A percentile compares a stretch with the other conserved stretches of the same genome.
phyloP scores from a whole-genome alignment of 768 basidiomycete genomes.

The Solioccasus polychromus region DNA sequence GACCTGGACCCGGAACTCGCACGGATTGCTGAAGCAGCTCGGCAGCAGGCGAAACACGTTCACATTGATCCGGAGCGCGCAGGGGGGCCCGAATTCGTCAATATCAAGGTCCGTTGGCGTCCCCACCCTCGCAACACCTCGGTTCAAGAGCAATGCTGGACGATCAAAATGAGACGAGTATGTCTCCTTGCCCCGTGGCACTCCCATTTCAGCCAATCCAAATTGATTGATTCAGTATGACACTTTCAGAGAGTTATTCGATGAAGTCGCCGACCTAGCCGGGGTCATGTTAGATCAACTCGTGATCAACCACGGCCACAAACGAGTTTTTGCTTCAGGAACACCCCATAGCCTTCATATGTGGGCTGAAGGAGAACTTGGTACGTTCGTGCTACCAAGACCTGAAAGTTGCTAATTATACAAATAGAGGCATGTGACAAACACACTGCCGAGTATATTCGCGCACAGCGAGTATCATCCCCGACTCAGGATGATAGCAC shows the following conservation, averaged over 20 bases:
- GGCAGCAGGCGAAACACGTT: slow-evolving; percentile 26
- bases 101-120: slow-evolving; percentile 59
- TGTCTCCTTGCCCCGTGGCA: slow-evolving; percentile 12
- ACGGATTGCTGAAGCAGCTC: slow-evolving; percentile 45
- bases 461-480: slow-evolving; percentile 34
- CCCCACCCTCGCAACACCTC: slow-evolving; percentile 55
- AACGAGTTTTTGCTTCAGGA: slow-evolving; percentile 65
- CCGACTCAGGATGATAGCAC: slow-evolving; percentile 11
- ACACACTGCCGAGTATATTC: slow-evolving; percentile 61
- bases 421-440: slow-evolving; percentile 63
- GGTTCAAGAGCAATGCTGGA: slow-evolving; percentile 41
- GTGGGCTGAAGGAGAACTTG: slow-evolving; percentile 65
- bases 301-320: slow-evolving; percentile 58
- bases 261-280: slow-evolving; percentile 62
- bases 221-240: slow-evolving; percentile 50
- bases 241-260: slow-evolving; percentile 61
- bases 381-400: slow-evolving; percentile 36
- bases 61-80: slow-evolving; percentile 21
- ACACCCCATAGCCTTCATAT: slow-evolving; percentile 64
- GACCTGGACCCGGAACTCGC: slow-evolving; percentile 62
- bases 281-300: slow-evolving; percentile 48
- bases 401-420: slow-evolving; percentile 7
- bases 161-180: slow-evolving; percentile 60
- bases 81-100: slow-evolving; percentile 39
- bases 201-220: not conserved